Evolutionary conservation across 306 rosid genomes (phyloP), one percentile per base, ranked within the genome.

Genomic region (Urtica urens): DNA sequence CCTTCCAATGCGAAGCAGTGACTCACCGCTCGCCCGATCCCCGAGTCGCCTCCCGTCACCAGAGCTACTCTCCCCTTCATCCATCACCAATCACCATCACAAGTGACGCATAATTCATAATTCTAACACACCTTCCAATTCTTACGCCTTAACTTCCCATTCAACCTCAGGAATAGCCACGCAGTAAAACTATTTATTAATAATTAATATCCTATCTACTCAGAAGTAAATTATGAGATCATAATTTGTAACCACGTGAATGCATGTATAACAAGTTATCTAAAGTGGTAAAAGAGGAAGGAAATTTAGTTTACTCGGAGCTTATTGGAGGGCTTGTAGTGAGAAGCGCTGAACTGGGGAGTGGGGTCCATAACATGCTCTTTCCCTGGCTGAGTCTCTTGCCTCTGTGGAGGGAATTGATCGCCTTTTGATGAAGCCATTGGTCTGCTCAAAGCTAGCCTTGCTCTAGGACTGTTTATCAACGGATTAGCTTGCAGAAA

Each of bases 41-140:
- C 86, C 0, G 94, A 83, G 71, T 87, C 93, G 1, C 93, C 96
- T 0, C 94, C 94, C 0, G 87, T 78, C 43, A 87, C 74, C n/a
- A 83, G 19, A 5, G 93, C 87, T 58, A 83, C 58, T 74, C 73
- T 83, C 33, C 93, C 96, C 94, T 87, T 67, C 42, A 53, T 34
- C 34, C 14, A 20, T 17, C 9, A 14, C n/a, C n/a, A n/a, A n/a
- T n/a, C n/a, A n/a, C n/a, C n/a, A n/a, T n/a, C n/a, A n/a, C n/a
- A n/a, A n/a, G n/a, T n/a, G n/a, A n/a, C n/a, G n/a, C n/a, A n/a
- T n/a, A n/a, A n/a, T n/a, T n/a, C n/a, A n/a, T n/a, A n/a, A n/a
- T n/a, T n/a, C n/a, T n/a, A n/a, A n/a, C n/a, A n/a, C n/a, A n/a
- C n/a, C n/a, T n/a, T n/a, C n/a, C n/a, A n/a, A n/a, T n/a, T n/a